These are phyloP conservation scores for Hortiboletus flavorubellus DNA, from an alignment of 768 basidiomycete genomes.

Conservation along the genomic window DNA sequence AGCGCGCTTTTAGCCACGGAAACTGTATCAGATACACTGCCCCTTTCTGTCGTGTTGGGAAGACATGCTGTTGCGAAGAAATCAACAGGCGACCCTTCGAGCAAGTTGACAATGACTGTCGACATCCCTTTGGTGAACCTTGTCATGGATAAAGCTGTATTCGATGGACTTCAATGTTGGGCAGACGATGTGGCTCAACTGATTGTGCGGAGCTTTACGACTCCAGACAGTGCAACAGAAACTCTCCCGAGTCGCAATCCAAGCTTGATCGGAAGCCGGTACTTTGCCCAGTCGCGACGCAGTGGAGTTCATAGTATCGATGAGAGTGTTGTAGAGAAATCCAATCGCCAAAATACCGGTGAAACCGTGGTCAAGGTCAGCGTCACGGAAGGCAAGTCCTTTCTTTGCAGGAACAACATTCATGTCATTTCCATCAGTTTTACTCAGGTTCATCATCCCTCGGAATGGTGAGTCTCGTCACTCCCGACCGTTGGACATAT, in stretches of 20 bases:
- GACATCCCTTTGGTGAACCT: slow-evolving; percentile 63
- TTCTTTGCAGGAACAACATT: not conserved
- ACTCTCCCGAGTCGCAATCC: slow-evolving; percentile 47
- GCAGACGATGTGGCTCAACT: slow-evolving; percentile 83
- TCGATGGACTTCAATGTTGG: slow-evolving; percentile 84
- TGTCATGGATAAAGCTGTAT: slow-evolving; percentile 55
- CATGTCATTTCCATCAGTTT: slow-evolving; percentile 22
- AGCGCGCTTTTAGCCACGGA: slow-evolving; percentile 28
- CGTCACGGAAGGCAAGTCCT: slow-evolving; percentile 40
- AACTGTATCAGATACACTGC: slow-evolving; percentile 6
- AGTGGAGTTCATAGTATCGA: slow-evolving; percentile 40
- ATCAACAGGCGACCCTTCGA: not conserved
- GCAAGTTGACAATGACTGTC: slow-evolving; percentile 20
- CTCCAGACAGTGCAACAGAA: slow-evolving; percentile 25
- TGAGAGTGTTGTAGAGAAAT: slow-evolving; percentile 35
- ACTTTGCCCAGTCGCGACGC: slow-evolving; percentile 49
- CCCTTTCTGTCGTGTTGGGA: slow-evolving; percentile 22
- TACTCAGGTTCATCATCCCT: slow-evolving; percentile 49
- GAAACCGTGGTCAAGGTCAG: slow-evolving; percentile 50
- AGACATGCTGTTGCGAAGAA: slow-evolving; percentile 6
- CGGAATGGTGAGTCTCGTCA: slow-evolving; percentile 32
- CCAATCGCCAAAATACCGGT: slow-evolving; percentile 23
- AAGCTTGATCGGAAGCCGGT: slow-evolving; percentile 77
- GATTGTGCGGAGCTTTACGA: slow-evolving; percentile 42
- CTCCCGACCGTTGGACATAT: slow-evolving; percentile 51